Percentiles rank a stretch among this genome's conserved stretches.
Conservation (phyloP, 306 rosid genomes). For the Castanea mollissima region DNA sequence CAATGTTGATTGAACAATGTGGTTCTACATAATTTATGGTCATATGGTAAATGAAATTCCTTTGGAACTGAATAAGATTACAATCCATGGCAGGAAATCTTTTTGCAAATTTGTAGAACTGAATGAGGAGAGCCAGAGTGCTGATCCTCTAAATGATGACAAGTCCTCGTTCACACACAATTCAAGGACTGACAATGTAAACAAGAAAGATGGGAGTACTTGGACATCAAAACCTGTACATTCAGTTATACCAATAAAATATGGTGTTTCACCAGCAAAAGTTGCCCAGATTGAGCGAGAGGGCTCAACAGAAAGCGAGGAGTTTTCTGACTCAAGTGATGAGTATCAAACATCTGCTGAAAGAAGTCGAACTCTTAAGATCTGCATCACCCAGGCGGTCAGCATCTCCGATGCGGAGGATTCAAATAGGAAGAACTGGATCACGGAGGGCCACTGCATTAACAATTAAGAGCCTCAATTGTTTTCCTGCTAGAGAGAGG, state of each 20-base stretch:
- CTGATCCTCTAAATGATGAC: slow-evolving; percentile 34
- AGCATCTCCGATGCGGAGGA: slow-evolving; percentile 96
- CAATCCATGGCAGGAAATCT: slow-evolving; percentile 49
- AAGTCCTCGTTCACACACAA: slow-evolving; percentile 27
- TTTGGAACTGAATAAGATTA: neutral
- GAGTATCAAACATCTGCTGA: slow-evolving; percentile 63
- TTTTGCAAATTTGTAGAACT: slow-evolving; percentile 52
- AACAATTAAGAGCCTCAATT: slow-evolving; percentile 83
- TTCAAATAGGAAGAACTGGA: slow-evolving; percentile 87
- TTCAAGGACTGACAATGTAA: slow-evolving; percentile 32
- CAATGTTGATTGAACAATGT: slow-evolving; percentile 5
- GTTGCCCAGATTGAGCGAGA: slow-evolving; percentile 82
- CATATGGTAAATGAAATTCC: neutral
- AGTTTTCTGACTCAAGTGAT: slow-evolving; percentile 70
- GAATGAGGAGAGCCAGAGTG: slow-evolving; percentile 33
- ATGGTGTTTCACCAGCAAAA: slow-evolving; percentile 91
- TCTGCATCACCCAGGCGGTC: slow-evolving; percentile 79
- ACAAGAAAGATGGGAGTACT: slow-evolving; percentile 19
- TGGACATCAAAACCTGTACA: slow-evolving; percentile 41
- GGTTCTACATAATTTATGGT: neutral
- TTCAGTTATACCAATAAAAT: slow-evolving; percentile 58
- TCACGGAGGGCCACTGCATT: slow-evolving; percentile 85
- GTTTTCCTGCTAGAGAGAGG: slow-evolving; percentile 63
- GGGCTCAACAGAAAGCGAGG: slow-evolving; percentile 68
- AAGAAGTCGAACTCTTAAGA: slow-evolving; percentile 83